Base-by-base conservation (phyloP, 2,329 filamentous ascomycete genomes). In the Nannizziopsis arthrosporioides region DNA sequence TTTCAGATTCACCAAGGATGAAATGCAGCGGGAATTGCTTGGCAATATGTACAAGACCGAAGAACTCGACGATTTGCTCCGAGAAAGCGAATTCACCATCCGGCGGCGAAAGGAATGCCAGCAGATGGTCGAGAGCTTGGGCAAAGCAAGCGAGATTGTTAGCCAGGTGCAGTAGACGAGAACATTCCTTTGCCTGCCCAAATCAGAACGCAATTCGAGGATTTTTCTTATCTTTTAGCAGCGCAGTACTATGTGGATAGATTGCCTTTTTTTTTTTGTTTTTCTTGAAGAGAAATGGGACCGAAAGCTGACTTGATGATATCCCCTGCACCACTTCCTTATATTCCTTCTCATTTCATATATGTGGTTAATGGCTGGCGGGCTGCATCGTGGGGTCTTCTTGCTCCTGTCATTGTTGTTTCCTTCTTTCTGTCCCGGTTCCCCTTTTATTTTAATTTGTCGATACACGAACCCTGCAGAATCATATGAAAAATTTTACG, bases 31-130 rank as follows among this genome's bases (percentile, higher is more conserved):
- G 59, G 92, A 98, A 70, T 78, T 98, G 18, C 78, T 98, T 40
- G 90, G 94, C 71, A 89, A 94, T 69, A 92, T 98, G 85, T 98
- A 98, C 76, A 82, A 88, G 65, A 83, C 81, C 45, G 82, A 85
- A 64, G 85, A 90, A 59, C 76, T 95, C 22, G 92, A 98, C 57
- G 89, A 95, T 53, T 74, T 98, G 55, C 81, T 98, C 55, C 95
- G 94, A 76, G 92, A 98, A 71, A 94, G 86, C 64, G 92, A 98
- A 68, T 96, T 94, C 75, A 98, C 92, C 2, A 77, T 94, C 61
- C 81, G 90, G 60, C 78, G 92, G 67, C 79, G 92, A 66, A 98
- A 98, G 75, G 92, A 98, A 69, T 98, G 92, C 70, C 88, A 93
- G 70, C 88, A 95, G 70, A 98, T 98, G 92, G 92, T 98, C 44